These are phyloP conservation scores for Botrytis medusae DNA, from an alignment of 2,329 filamentous ascomycete species.

Conservation along the genomic window DNA sequence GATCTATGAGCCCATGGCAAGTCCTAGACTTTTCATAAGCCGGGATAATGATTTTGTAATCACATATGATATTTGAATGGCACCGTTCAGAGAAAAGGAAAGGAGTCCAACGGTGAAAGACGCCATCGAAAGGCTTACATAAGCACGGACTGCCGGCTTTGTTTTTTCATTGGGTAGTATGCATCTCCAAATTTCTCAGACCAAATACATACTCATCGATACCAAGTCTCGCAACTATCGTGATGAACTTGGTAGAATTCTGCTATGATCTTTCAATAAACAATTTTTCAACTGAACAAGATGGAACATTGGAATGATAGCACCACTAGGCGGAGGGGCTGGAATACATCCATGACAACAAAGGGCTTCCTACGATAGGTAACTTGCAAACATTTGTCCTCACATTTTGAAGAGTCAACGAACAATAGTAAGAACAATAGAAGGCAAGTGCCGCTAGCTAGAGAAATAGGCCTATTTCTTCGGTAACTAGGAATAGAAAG, in stretches of 20 bases:
- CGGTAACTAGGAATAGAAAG: not conserved
- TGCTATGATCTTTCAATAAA: not conserved
- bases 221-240: not conserved
- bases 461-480: not conserved
- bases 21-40: not conserved
- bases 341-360: not conserved
- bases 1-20: not conserved
- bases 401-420: not conserved
- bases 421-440: not conserved
- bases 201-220: not conserved
- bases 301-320: not conserved
- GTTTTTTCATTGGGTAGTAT: not conserved
- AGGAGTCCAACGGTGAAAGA: not conserved
- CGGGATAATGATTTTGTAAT: not conserved
- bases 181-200: not conserved
- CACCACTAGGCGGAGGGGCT: not conserved
- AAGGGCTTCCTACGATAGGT: not conserved
- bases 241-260: not conserved
- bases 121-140: not conserved
- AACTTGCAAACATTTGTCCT: not conserved
- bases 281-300: not conserved
- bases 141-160: not conserved
- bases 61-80: not conserved
- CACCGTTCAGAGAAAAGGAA: not conserved
- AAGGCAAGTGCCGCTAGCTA: not conserved